Percentiles rank a stretch among this genome's conserved stretches.
phyloP scores from a whole-genome alignment of 768 basidiomycete species.

The Pleurotus ostreatus region DNA sequence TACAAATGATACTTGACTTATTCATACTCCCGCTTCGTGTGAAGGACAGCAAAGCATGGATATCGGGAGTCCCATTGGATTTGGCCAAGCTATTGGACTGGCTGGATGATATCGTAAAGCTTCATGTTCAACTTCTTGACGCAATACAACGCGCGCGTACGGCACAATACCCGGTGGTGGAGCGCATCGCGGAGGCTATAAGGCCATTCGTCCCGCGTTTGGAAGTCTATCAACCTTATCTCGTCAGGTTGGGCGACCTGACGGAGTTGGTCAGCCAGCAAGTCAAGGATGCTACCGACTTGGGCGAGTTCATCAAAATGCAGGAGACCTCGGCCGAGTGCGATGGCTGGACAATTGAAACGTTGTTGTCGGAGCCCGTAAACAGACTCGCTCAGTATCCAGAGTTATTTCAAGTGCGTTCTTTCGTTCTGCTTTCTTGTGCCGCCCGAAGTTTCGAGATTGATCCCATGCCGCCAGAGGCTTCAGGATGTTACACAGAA shows the following conservation, averaged over 20 bases:
- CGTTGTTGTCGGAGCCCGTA: conserved; percentile 72
- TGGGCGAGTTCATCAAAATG: conserved; percentile 81
- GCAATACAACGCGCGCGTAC: conserved; percentile 39
- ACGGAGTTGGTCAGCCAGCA: conserved; percentile 45
- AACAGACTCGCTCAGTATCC: conserved; percentile 70
- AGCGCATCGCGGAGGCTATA: conserved; percentile 55
- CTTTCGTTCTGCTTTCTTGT: background rate
- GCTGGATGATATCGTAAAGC: conserved; percentile 80
- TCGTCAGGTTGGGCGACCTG: conserved; percentile 66
- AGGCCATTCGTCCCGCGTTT: conserved; percentile 59
- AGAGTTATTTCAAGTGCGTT: conserved; percentile 66
- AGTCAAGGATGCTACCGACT: conserved; percentile 53
- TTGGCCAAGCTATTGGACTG: conserved; percentile 79
- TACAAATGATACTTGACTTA: conserved; percentile 62
- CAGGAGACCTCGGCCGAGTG: conserved; percentile 54
- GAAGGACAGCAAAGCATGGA: conserved; percentile 70
- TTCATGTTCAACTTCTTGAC: conserved; percentile 63
- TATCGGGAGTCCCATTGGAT: conserved; percentile 70
- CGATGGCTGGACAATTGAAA: conserved; percentile 58
- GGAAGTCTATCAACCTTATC: conserved; percentile 85
- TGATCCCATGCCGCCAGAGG: conserved; percentile 39
- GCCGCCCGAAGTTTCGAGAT: background rate
- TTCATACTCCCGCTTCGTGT: conserved; percentile 78
- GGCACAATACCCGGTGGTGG: conserved; percentile 39
- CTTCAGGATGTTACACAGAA: conserved; percentile 68